Evolutionary conservation across 768 basidiomycete species (phyloP).

Genomic region (Cystobasidium tubakii): DNA sequence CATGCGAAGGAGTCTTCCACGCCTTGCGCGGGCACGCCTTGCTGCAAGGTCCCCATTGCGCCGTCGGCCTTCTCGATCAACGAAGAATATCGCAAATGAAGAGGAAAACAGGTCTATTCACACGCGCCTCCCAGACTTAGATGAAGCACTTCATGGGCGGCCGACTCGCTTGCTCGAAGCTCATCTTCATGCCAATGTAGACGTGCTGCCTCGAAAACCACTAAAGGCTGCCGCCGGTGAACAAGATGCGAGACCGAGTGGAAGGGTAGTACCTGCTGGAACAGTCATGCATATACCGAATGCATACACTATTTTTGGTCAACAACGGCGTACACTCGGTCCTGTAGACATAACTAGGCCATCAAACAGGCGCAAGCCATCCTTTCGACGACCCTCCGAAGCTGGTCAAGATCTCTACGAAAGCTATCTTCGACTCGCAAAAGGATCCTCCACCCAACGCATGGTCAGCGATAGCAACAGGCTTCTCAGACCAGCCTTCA

Average conservation of each 20-base stretch:
- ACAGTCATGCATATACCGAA: constrained; percentile 4
- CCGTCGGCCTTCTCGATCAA: too few species aligned
- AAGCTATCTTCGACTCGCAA: neutral
- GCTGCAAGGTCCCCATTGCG: neutral
- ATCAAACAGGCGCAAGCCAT: neutral
- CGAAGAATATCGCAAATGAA: neutral
- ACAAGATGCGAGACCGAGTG: neutral
- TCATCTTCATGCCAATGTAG: constrained; percentile 4
- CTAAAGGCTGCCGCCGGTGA: neutral
- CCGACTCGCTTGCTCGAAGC: constrained; percentile 6
- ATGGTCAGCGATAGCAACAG: neutral
- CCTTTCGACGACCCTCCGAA: neutral
- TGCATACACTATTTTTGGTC: neutral
- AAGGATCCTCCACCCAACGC: neutral
- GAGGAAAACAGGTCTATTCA: neutral
- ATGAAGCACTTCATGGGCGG: neutral
- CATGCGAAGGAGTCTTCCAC: constrained; percentile 1
- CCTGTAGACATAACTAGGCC: neutral
- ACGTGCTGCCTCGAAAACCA: neutral
- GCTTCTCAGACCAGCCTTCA: neutral
- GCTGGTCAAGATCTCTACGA: neutral
- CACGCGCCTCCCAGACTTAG: neutral
- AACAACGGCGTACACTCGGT: neutral
- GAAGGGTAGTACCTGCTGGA: constrained; percentile 4
- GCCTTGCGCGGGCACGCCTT: neutral